Conservation (phyloP, 495 filamentous ascomycete genomes). For the Aspergillus sclerotiicarbonarius region DNA sequence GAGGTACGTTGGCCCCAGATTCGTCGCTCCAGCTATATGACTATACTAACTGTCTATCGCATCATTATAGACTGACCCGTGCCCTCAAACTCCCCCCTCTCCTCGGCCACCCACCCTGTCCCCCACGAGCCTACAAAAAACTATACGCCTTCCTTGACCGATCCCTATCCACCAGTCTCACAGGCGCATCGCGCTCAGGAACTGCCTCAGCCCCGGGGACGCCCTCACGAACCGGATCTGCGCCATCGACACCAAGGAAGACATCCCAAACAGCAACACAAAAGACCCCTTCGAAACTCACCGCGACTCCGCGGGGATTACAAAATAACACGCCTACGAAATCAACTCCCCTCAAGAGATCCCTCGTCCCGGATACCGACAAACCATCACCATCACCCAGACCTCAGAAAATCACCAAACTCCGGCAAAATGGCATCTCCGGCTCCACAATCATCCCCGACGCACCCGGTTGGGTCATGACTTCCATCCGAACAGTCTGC, state of each 20-base stretch:
- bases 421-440: conserved; percentile 21
- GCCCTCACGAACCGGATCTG: conserved; percentile 27
- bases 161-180: conserved; percentile 55
- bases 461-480: conserved; percentile 65
- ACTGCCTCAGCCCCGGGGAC: conserved; percentile 30
- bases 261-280: conserved; percentile 11
- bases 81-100: conserved; percentile 81
- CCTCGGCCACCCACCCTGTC: conserved; percentile 76
- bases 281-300: conserved; percentile 30
- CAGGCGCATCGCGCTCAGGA: conserved; percentile 30
- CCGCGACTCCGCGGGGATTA: conserved; percentile 33
- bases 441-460: conserved; percentile 39
- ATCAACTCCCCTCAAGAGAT: conserved; percentile 38
- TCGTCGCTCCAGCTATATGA: background rate
- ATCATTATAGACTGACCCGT: conserved; percentile 63
- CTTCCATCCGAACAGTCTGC: conserved; percentile 63
- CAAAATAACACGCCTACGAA: conserved; percentile 46
- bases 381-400: conserved; percentile 25
- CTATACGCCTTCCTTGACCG: conserved; percentile 78
- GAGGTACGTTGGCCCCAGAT: conserved; percentile 46
- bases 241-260: conserved; percentile 35
- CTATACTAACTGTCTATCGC: conserved; percentile 14
- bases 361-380: conserved; percentile 21
- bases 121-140: conserved; percentile 78
- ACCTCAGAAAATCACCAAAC: conserved; percentile 18